Base-by-base conservation (phyloP, 257 asterid species). In the Nicotiana attenuata region DNA sequence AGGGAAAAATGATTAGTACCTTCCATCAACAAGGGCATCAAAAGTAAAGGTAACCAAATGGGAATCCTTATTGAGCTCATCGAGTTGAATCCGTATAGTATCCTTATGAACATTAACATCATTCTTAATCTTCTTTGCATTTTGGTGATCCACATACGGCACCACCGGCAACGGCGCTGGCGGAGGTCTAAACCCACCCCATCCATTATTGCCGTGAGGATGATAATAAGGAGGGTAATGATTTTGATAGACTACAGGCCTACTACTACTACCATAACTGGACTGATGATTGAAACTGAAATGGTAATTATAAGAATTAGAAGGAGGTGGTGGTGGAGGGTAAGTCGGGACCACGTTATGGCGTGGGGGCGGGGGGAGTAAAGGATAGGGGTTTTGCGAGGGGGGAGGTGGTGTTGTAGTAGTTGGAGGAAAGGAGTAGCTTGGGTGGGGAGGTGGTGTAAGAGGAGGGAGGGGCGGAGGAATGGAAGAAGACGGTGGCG, bases 11-110 rank as follows among this genome's bases (percentile, higher is more conserved):
- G 38, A 6, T 11, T 15, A 47, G 69, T 85, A 95, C 99, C 98
- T 93, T 81, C 99, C 99, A 86, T 92, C 94, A 38, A 93, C 93
- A 86, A 92, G 50, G 66, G 99, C 99, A 90, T 95, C 99, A 64
- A 95, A 95, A 24, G 91, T 90, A 85, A 95, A 95, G 76, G 92
- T 84, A 80, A 95, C 91, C 92, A 95, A 83, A 85, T 89, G 93
- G 69, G 84, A 88, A 87, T 92, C 95, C 17, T 76, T 88, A 84
- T 85, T 64, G 78, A 29, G 71, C 82, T 85, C 93, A 80, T 95
- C 98, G 77, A 89, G 77, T 57, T 90, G 91, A 80, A 95, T 84
- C 90, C 55, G 88, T 47, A 95, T 88, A 2, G 97, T 93, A 75
- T 92, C 98, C 80, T 91, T 93, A 65, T 94, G 97, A 82, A 95